Evolutionary conservation across 495 filamentous ascomycete genomes (phyloP), one percentile per base, ranked within the genome.

Genomic region (Talaromyces stipitatus): DNA sequence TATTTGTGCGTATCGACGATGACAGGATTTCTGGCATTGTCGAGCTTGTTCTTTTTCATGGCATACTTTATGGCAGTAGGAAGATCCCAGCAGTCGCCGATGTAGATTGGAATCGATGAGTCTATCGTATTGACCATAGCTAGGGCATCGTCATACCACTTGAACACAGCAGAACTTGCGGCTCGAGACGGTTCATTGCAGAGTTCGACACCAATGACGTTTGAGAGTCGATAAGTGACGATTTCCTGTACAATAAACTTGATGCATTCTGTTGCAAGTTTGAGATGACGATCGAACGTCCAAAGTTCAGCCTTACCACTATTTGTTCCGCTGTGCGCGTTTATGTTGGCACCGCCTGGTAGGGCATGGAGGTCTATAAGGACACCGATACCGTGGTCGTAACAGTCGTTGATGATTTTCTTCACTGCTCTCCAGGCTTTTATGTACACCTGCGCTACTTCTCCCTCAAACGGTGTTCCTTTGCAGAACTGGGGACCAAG

Each of bases 1-100:
- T 84, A 82, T 59, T 68, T 70, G 63, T 82, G 80, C 33, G 79
- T 81, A 57, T 83, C 81, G 22, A 82, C 64, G 11, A 82, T 66
- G 7, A 82, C 67, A 0, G 77, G 78, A 50, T 72, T 77, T 8
- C 30, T 23, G 1, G 47, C 2, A 18, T 11, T 12, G 24, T 46
- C 2, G 60, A 45, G 16, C 7, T 24, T 9, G 45, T 67, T 69
- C 20, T 58, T 59, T 18, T 8, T n/a, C 43, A 47, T 45, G 11
- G 56, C 61, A 66, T 75, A 82, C 14, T 66, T 57, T 24, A 80
- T 47, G 3, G 72, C 72, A 8, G 54, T 50, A 4, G 50, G 16
- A 24, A 79, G 61, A 60, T 82, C 69, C 78, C 80, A 82, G 11
- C 62, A 78, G 60, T 83, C 82, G 22, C 71, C 77, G 58, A 84